phyloP scores from a whole-genome alignment of 2,329 filamentous ascomycete species.

The Trematosphaeria pertusa region DNA sequence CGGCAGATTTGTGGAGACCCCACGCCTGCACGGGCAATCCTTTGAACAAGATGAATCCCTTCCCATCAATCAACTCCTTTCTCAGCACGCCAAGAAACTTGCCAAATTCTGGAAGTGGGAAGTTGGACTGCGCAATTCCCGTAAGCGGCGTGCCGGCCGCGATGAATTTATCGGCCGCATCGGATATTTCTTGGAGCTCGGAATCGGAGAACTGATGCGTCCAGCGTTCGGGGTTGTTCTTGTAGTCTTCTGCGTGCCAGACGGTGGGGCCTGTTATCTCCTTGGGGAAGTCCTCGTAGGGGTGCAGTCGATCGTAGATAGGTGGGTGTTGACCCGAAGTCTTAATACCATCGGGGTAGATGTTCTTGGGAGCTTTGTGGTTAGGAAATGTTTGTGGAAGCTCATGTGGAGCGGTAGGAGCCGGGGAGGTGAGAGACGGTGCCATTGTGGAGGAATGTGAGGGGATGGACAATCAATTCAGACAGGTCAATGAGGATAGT shows the following conservation, averaged over 20 bases:
- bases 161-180: conserved; percentile 73
- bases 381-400: conserved; percentile 37
- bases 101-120: conserved; percentile 65
- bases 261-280: conserved; percentile 75
- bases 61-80: conserved; percentile 77
- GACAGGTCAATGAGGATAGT: neutral
- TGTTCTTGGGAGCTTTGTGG: conserved; percentile 48
- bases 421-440: conserved; percentile 48
- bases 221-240: conserved; percentile 71
- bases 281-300: conserved; percentile 74
- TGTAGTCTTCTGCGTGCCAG: conserved; percentile 73
- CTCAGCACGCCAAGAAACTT: conserved; percentile 63
- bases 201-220: conserved; percentile 71
- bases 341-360: conserved; percentile 71
- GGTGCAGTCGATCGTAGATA: conserved; percentile 67
- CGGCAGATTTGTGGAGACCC: conserved; percentile 79
- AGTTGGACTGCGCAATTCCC: conserved; percentile 72
- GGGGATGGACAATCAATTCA: neutral
- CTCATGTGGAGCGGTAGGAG: conserved; percentile 48
- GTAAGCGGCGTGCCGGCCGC: conserved; percentile 70
- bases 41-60: conserved; percentile 91
- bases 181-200: conserved; percentile 72
- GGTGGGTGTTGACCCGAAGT: conserved; percentile 77
- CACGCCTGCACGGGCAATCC: conserved; percentile 78
- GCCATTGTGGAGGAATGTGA: conserved; percentile 37